These are phyloP conservation scores for Solanum pinnatisectum DNA, from an alignment of 257 asterid genomes.

Conservation along the genomic window DNA sequence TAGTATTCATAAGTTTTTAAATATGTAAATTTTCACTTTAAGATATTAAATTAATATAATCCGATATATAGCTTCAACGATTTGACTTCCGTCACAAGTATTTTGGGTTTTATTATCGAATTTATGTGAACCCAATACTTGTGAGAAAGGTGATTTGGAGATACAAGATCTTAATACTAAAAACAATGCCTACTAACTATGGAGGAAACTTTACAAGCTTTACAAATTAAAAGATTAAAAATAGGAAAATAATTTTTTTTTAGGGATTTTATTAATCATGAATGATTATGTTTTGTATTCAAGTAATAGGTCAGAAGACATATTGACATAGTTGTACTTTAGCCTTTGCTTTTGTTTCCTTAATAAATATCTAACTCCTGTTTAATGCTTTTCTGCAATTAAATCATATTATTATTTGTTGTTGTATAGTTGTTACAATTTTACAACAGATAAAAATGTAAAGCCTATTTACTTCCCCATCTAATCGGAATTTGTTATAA, in stretches of 20 bases:
- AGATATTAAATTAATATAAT: too few relatives aligned
- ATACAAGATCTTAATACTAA: too few relatives aligned
- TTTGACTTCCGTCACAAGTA: background rate
- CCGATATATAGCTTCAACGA: too few relatives aligned
- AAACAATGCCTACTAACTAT: too few relatives aligned
- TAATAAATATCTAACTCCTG: background rate
- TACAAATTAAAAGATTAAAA: background rate
- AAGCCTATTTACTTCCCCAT: background rate
- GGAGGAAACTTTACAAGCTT: too few relatives aligned
- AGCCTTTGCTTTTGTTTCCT: background rate
- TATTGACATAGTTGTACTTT: background rate
- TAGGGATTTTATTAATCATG: background rate
- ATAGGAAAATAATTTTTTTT: background rate
- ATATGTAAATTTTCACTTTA: too few relatives aligned
- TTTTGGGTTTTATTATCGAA: too few relatives aligned
- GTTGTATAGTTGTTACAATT: background rate
- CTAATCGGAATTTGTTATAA: background rate
- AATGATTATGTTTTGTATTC: background rate
- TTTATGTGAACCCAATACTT: too few relatives aligned
- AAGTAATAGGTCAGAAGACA: background rate
- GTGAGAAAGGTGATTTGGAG: too few relatives aligned
- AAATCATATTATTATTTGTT: background rate
- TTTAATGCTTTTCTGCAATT: background rate
- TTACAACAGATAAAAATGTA: background rate
- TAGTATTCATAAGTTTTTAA: background rate